Evolutionary conservation across 768 basidiomycete species (phyloP).

Genomic region (Rhodotorula toruloides): DNA sequence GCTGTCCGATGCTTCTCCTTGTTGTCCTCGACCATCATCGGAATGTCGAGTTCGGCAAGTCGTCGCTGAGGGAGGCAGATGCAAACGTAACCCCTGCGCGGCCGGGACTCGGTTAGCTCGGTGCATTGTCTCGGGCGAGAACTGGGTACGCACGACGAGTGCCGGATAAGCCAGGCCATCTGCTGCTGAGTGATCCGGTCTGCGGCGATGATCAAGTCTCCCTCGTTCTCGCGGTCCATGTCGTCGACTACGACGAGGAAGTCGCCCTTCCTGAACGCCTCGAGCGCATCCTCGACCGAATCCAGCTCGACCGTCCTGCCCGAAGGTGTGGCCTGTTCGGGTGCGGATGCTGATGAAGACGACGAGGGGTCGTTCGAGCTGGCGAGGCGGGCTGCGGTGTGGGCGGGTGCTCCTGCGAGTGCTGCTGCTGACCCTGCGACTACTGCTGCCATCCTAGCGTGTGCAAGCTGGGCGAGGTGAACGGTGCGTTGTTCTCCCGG

Average conservation of each 20-base stretch:
- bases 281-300: constrained; percentile 69
- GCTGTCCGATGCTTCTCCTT: constrained; percentile 88
- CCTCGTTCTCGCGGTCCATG: constrained; percentile 91
- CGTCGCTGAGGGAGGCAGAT: constrained; percentile 71
- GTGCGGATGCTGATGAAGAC: not conserved
- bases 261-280: constrained; percentile 70
- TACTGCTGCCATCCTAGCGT: not conserved
- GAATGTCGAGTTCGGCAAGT: constrained; percentile 70
- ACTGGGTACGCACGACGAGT: constrained; percentile 70
- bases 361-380: not conserved
- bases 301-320: constrained; percentile 56
- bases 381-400: not conserved
- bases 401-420: not conserved
- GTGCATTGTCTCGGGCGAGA: too few relatives aligned
- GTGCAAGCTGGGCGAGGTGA: not conserved
- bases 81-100: constrained; percentile 82
- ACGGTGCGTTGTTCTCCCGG: too few relatives aligned
- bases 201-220: constrained; percentile 87
- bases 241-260: constrained; percentile 98
- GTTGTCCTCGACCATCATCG: constrained; percentile 90
- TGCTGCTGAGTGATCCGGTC: constrained; percentile 77
- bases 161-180: constrained; percentile 99
- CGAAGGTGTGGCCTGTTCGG: not conserved
- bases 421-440: not conserved
- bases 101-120: too few relatives aligned